These are phyloP conservation scores for Stephania yunnanensis DNA, from an alignment of 164 flowering plant species.

Conservation along the genomic window DNA sequence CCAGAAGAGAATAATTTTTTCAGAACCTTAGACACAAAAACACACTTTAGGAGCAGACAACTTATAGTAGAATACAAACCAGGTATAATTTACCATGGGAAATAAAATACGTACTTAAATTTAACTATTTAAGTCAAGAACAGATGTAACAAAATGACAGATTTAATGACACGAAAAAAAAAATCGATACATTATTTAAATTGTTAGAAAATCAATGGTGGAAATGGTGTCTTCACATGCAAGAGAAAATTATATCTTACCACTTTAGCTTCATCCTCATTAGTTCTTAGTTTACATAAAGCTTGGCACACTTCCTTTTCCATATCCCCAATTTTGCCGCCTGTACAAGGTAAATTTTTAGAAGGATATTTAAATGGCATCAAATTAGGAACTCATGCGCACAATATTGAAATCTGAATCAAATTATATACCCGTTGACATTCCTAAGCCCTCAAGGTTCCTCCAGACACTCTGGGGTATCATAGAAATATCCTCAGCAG, in stretches of 20 bases:
- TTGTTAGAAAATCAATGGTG: background rate
- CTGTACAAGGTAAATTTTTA: conserved; percentile 16
- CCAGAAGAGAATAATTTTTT: conserved; percentile 57
- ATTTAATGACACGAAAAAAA: background rate
- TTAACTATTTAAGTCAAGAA: background rate
- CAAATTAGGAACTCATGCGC: background rate
- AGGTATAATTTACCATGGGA: background rate
- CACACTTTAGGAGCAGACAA: conserved; percentile 2
- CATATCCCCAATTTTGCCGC: conserved; percentile 43
- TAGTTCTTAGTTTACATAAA: conserved; percentile 52
- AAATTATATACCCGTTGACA: conserved; percentile 49
- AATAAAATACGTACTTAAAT: background rate
- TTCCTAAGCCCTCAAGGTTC: conserved; percentile 52
- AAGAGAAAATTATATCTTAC: conserved; percentile 26
- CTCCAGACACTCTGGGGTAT: conserved; percentile 76
- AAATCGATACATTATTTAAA: background rate
- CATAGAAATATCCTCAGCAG: conserved; percentile 64
- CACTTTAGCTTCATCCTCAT: conserved; percentile 70
- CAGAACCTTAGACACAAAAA: conserved; percentile 40
- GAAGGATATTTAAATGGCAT: background rate
- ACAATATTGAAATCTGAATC: background rate
- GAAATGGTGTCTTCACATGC: background rate
- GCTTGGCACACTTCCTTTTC: conserved; percentile 69
- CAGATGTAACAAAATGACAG: background rate
- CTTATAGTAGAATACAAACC: conserved; percentile 1